Conservation (phyloP, 306 rosid genomes). For the Begonia masoniana region DNA sequence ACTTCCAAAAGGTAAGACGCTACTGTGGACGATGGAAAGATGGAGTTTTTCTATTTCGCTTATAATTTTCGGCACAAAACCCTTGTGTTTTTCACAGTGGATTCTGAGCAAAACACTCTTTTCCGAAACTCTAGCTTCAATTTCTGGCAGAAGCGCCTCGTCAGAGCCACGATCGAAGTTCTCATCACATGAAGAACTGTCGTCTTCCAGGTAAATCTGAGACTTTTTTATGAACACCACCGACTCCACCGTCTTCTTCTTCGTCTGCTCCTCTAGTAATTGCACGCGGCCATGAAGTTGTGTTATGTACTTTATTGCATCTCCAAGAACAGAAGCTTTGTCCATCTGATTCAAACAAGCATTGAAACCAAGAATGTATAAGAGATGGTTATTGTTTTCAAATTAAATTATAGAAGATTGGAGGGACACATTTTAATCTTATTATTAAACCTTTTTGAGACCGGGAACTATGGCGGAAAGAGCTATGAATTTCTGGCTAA, state of each 20-base stretch:
- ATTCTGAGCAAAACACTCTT: constrained; percentile 50
- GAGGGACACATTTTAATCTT: background rate
- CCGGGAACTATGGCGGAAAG: constrained; percentile 7
- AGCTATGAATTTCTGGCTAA: constrained; percentile 7
- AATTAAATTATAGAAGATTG: background rate
- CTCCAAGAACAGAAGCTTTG: constrained; percentile 29
- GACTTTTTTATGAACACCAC: constrained; percentile 27
- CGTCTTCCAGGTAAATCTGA: constrained; percentile 22
- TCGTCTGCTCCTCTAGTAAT: constrained; percentile 43
- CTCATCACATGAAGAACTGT: constrained; percentile 35
- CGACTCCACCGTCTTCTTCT: constrained; percentile 32
- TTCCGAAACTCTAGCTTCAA: constrained; percentile 51
- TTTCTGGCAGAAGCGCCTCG: constrained; percentile 24
- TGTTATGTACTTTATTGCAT: constrained; percentile 52
- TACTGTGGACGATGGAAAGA: constrained; percentile 22
- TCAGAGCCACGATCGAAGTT: constrained; percentile 7
- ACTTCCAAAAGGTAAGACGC: constrained; percentile 35
- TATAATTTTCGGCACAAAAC: constrained; percentile 27
- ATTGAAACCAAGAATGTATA: background rate
- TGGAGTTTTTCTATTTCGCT: constrained; percentile 36
- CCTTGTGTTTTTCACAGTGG: constrained; percentile 40
- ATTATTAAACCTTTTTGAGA: constrained; percentile 6
- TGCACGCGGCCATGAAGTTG: constrained; percentile 41
- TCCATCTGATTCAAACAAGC: background rate
- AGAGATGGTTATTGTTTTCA: background rate